Evolutionary conservation across 1,139 yeast genomes (phyloP), one percentile per base, ranked within the genome.

Genomic region (Blastobotrys proliferans): DNA sequence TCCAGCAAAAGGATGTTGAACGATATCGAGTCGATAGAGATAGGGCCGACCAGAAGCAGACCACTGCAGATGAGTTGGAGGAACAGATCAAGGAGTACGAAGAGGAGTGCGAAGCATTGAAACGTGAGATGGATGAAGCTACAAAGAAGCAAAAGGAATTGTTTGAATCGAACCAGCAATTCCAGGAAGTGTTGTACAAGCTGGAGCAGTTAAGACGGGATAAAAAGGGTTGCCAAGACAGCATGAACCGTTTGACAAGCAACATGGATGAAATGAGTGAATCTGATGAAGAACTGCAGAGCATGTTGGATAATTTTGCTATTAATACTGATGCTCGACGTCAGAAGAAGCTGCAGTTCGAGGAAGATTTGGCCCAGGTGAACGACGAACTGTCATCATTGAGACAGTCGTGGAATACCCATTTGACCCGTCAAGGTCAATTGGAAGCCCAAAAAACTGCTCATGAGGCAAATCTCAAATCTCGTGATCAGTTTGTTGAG

Each of bases 161-260:
- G 6, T 87, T 88, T 62, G 77, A 77, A 36, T 74, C 87, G 1
- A 85, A 87, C 58, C 96, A 87, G 61, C 83, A 81, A 48, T 88
- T 84, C 56, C 96, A 88, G 59, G 73, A 78, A 47, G 78, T 81
- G 1, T 61, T 87, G 22, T 79, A 83, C 31, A 77, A 77, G 51
- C 63, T 79, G 24, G 87, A 83, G 34, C 79, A 77, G 48, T 61
- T 81, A 35, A 64, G 66, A 27, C 77, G 74, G 50, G 74, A 74
- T 44, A 69, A 69, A 47, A 55, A 57, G n/a, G 38, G 45, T 11
- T 43, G 60, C 75, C 50, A 52, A 13, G 77, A 74, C 35, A 83
- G 78, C 53, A 68, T 79, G 9, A 63, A 65, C 6, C 67, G 86
- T 56, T 79, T 20, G 58, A 65, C 38, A 52, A 62, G 2, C 63